These are phyloP conservation scores for Colletotrichum sp. DNA, from an alignment of 2,329 filamentous ascomycete species.

Conservation along the genomic window DNA sequence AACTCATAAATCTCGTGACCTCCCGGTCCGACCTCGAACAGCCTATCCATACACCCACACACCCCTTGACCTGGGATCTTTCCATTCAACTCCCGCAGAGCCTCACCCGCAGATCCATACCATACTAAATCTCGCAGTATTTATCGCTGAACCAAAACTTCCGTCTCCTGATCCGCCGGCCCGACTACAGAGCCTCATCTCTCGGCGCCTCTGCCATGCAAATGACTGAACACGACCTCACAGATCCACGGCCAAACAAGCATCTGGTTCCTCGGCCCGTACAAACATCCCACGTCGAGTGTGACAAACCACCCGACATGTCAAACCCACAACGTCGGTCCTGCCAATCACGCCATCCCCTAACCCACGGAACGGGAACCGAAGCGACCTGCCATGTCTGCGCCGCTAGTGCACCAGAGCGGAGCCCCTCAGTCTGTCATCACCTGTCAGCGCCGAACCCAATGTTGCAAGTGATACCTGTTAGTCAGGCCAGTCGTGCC, in stretches of 20 bases:
- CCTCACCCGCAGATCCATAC: neutral
- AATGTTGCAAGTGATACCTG: neutral
- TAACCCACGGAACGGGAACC: neutral
- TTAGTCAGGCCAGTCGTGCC: neutral
- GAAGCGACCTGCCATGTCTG: neutral
- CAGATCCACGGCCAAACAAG: neutral
- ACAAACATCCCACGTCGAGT: neutral
- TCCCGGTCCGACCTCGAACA: neutral
- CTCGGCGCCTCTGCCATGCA: neutral
- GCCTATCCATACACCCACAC: neutral
- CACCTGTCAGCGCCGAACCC: neutral
- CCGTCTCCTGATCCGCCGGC: neutral
- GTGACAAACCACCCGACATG: neutral
- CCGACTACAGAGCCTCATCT: neutral
- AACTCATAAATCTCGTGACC: neutral
- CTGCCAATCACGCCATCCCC: constrained; percentile 1
- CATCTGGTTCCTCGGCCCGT: neutral
- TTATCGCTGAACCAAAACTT: neutral
- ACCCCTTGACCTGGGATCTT: neutral
- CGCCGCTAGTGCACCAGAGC: constrained; percentile 1
- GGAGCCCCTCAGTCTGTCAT: neutral
- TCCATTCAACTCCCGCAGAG: neutral
- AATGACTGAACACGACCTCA: neutral
- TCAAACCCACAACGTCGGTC: neutral
- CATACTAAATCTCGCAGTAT: neutral